Evolutionary conservation across 2,329 filamentous ascomycete genomes (phyloP).

Genomic region (Torrubiella hemipterigena): DNA sequence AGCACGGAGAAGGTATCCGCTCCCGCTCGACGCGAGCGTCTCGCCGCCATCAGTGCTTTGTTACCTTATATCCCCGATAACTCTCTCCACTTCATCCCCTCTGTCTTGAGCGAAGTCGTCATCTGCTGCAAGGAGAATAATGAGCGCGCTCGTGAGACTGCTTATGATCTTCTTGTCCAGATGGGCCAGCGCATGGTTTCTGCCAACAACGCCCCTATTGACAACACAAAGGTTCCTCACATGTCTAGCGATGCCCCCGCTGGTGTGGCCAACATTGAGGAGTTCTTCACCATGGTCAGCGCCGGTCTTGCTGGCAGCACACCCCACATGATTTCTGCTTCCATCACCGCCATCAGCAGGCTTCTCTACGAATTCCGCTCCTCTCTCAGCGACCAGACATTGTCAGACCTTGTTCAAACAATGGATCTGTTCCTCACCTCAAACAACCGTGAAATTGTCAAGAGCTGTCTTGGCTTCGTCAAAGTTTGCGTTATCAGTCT

Average conservation of each 20-base stretch:
- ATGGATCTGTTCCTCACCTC: slow-evolving; percentile 94
- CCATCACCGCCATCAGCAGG: slow-evolving; percentile 90
- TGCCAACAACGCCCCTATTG: slow-evolving; percentile 58
- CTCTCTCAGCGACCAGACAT: slow-evolving; percentile 53
- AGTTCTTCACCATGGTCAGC: slow-evolving; percentile 97
- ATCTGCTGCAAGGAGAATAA: slow-evolving; percentile 97
- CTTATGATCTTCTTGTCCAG: slow-evolving; percentile 79
- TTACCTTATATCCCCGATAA: slow-evolving; percentile 65
- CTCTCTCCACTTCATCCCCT: slow-evolving; percentile 86
- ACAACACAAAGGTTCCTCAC: slow-evolving; percentile 75
- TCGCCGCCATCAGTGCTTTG: slow-evolving; percentile 71
- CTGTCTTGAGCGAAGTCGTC: slow-evolving; percentile 85
- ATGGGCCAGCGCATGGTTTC: slow-evolving; percentile 70
- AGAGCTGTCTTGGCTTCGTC: slow-evolving; percentile 87
- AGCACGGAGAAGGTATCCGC: slow-evolving; percentile 77
- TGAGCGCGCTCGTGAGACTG: slow-evolving; percentile 78
- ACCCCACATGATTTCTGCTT: slow-evolving; percentile 94
- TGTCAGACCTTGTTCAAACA: slow-evolving; percentile 79
- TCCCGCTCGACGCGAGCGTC: slow-evolving; percentile 74
- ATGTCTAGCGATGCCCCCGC: slow-evolving; percentile 73
- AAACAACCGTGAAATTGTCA: slow-evolving; percentile 93
- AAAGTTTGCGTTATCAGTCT: slow-evolving; percentile 89
- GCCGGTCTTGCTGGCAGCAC: slow-evolving; percentile 86
- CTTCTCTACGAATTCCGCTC: slow-evolving; percentile 84
- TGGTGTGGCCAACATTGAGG: slow-evolving; percentile 73